Base-by-base conservation (phyloP, 2,329 filamentous ascomycete genomes). In the Fusarium penzigii region DNA sequence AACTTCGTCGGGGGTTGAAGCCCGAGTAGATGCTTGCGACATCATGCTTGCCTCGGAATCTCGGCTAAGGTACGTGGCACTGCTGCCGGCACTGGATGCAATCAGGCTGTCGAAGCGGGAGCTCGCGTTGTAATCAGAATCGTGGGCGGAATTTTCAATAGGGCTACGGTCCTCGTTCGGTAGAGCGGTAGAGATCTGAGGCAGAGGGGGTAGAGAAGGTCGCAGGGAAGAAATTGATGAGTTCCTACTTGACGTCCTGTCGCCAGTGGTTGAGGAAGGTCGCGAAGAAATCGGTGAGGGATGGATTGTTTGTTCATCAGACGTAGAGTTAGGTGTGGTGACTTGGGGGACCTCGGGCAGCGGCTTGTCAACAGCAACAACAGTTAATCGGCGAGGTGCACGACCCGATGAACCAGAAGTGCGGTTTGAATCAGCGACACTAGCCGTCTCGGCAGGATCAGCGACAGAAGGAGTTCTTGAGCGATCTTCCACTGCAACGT, bases 11-110 rank as follows among this genome's bases (percentile, higher is more conserved):
- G 92, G 92, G 1, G 92, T 96, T 1, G 92, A 96, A 14, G 92
- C 92, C 50, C 92, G 80, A 2, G 92, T 97, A 2, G 92, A 96
- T 1, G 85, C 86, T 66, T 88, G 87, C 2, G 93, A 97, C 2
- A 91, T 70, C 29, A 90, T 78, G 69, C 90, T 96, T 44, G 84
- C 83, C 65, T 92, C 90, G 0, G 92, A 96, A 62, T 91, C 88
- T 32, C 89, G 86, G 75, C 87, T 92, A 46, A 87, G 77, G 62
- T 88, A 92, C 4, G 90, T 92, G 68, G 86, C 90, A 64, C 83
- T 88, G 55, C 89, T 93, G 49, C 88, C 90, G 17, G 86, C 85
- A 66, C 88, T 92, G 3, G 88, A 91, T 8, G 86, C 83, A 39
- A 87, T 86, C 60, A 91, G 81, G 57, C 86, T 91, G 55, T 89